Evolutionary conservation across 495 filamentous ascomycete genomes (phyloP).

Genomic region (Penicillium turbatum): DNA sequence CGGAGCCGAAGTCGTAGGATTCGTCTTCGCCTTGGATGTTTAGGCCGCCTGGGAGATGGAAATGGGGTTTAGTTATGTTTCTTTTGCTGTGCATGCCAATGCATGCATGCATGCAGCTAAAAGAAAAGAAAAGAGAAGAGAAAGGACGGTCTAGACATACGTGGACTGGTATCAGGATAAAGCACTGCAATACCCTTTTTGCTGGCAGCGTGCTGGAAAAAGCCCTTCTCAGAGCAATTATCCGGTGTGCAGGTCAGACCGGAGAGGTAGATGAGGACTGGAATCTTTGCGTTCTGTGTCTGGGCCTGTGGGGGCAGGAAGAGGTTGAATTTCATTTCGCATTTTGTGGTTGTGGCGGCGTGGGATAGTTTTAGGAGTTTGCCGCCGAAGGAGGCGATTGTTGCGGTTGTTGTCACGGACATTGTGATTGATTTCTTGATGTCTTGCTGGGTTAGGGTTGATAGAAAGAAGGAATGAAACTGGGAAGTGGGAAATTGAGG

Average conservation of each 20-base stretch:
- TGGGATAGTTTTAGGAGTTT: slow-evolving; percentile 92
- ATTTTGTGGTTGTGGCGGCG: slow-evolving; percentile 60
- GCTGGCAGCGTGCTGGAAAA: slow-evolving; percentile 79
- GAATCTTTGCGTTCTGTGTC: slow-evolving; percentile 52
- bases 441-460: too few species aligned
- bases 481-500: not conserved
- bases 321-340: slow-evolving; percentile 66
- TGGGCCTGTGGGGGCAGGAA: slow-evolving; percentile 59
- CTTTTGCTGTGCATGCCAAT: too few species aligned
- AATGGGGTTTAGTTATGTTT: too few species aligned
- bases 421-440: too few species aligned
- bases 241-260: slow-evolving; percentile 94
- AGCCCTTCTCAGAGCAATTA: slow-evolving; percentile 92
- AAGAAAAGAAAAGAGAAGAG: not conserved
- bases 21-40: slow-evolving; percentile 78
- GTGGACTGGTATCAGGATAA: slow-evolving; percentile 91
- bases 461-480: not conserved
- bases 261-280: slow-evolving; percentile 90
- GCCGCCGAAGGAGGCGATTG: slow-evolving; percentile 89
- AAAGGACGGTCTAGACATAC: slow-evolving; percentile 41
- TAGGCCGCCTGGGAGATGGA: slow-evolving; percentile 51
- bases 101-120: too few species aligned
- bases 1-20: slow-evolving; percentile 82
- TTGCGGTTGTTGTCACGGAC: slow-evolving; percentile 80
- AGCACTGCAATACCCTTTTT: slow-evolving; percentile 79